Evolutionary conservation across 768 basidiomycete species (phyloP), one percentile per base, ranked within the genome.

Genomic region (Panaeolus papilionaceus): DNA sequence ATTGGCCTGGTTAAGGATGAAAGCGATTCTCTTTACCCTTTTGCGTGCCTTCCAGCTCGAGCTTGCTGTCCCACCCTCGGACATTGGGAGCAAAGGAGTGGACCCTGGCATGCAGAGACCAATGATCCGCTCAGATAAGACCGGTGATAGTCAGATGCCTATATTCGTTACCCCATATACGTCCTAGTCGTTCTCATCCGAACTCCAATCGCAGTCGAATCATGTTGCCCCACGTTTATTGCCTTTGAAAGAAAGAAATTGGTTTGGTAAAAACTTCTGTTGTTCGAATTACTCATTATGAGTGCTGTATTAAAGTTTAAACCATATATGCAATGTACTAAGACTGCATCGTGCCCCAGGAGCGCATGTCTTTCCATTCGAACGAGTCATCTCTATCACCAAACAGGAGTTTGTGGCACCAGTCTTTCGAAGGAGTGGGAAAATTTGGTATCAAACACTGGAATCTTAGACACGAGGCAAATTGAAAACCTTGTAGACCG

Each of bases 11-110:
- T 62, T 44, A 44, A 79, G 78, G 68, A 75, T 75, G 72, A 78
- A 78, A 61, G 78, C 75, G 2, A 69, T 78, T 33, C 67, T 79
- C 10, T 79, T 79, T 49, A 77, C 76, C 4, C 73, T 77, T 1
- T 64, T 77, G 37, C 65, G 75, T 23, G 76, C 82, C 0, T 86
- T 88, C 62, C 79, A 83, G 65, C 87, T 86, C 47, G 81, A 84
- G 70, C 78, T 86, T 5, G 83, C 83, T 1, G 83, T 86, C 18
- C 77, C 83, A 1, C 71, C 73, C 2, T 72, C 72, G 2, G 79
- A 84, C 38, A 72, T 79, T 20, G 69, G 82, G 58, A 77, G 73
- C 71, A 77, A 73, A 44, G 70, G 76, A 0, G 64, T 72, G 0
- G 47, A 51, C 26, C 20, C 20, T 26, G 72, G 87, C 39, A 82